Evolutionary conservation across 352 stramenopile species (phyloP).

Genomic region (Thalassiosira mediterranea): DNA sequence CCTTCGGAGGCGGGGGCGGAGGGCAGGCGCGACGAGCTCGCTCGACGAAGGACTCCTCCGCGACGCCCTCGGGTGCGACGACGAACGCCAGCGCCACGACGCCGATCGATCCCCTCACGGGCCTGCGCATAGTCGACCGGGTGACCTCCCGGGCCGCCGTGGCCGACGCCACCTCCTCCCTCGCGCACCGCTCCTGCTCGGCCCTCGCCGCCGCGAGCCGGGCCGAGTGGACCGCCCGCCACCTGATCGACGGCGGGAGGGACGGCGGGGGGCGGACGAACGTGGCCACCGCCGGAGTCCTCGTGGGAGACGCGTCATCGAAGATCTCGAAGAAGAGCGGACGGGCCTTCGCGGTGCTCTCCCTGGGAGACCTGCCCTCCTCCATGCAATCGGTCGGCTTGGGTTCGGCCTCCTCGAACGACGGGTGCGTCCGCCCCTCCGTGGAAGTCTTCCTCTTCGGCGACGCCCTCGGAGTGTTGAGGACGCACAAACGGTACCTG

Average conservation of each 20-base stretch:
- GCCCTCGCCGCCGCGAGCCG: slow-evolving; percentile 17
- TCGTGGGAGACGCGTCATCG: slow-evolving; percentile 65
- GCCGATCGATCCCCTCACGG: slow-evolving; percentile 30
- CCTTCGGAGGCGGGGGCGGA: neutral
- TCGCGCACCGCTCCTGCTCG: slow-evolving; percentile 26
- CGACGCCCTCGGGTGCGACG: neutral
- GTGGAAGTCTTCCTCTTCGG: slow-evolving; percentile 81
- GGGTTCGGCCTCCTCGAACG: neutral
- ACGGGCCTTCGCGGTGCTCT: slow-evolving; percentile 67
- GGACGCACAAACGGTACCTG: slow-evolving; percentile 27
- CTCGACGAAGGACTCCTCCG: neutral
- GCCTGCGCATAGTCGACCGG: slow-evolving; percentile 38
- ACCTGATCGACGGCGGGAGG: neutral
- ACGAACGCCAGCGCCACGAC: neutral
- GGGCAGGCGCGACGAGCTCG: too few species aligned
- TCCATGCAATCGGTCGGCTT: slow-evolving; percentile 41
- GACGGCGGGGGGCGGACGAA: slow-evolving; percentile 54
- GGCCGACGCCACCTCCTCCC: slow-evolving; percentile 27
- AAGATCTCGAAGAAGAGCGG: slow-evolving; percentile 55
- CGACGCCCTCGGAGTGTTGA: slow-evolving; percentile 56
- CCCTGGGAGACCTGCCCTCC: slow-evolving; percentile 52
- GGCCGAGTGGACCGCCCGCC: slow-evolving; percentile 21
- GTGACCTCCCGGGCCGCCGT: slow-evolving; percentile 31
- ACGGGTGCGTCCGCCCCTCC: slow-evolving; percentile 27
- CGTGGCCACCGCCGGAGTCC: slow-evolving; percentile 64